Base-by-base conservation (phyloP, 441 rosid species). In the Corymbia citriodora region DNA sequence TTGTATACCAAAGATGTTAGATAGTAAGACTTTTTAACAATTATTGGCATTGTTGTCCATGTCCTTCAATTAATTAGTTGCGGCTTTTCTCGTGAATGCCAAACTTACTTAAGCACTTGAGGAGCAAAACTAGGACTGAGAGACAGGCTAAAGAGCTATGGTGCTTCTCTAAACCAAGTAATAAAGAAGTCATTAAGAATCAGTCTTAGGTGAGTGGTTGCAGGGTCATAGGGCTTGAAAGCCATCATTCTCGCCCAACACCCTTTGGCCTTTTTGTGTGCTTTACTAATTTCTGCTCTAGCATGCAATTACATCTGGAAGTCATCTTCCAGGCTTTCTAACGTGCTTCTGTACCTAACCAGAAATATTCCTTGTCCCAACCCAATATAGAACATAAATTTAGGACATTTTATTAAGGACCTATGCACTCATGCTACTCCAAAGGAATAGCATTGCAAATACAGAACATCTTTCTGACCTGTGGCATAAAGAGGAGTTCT, bases 401-500 rank as follows among this genome's bases (percentile, higher is more conserved):
- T 31, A 31, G 21, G 31, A 68, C 40, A 68, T 68, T 68, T 65
- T 68, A 68, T 31, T 33, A 23, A 68, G 23, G 36, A 68, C 36
- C 79, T 68, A 68, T 31, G 45, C 79, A 68, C 12, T 31, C 79
- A 68, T 68, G 36, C 12, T 3, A 2, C 45, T 31, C 79, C 40
- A 31, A 31, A 68, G 40, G 79, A 68, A 31, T 68, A 68, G 45
- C 79, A 8, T 68, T 68, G 79, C 79, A 31, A 74, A 74, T 74
- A 74, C 17, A 25, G 16, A 40, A 23, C 16, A 23, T 79, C 83
- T 74, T 74, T 74, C 52, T 79, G 52, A 97, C 98, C 94, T 74
- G 96, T 96, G 87, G 98, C 98, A 93, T 90, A 95, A 88, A 96
- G 91, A 65, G 98, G 98, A 88, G 98, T 96, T 93, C 57, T 96